Base-by-base conservation (phyloP, 805 yeast genomes). In the Teunomyces barrocoloradensis region DNA sequence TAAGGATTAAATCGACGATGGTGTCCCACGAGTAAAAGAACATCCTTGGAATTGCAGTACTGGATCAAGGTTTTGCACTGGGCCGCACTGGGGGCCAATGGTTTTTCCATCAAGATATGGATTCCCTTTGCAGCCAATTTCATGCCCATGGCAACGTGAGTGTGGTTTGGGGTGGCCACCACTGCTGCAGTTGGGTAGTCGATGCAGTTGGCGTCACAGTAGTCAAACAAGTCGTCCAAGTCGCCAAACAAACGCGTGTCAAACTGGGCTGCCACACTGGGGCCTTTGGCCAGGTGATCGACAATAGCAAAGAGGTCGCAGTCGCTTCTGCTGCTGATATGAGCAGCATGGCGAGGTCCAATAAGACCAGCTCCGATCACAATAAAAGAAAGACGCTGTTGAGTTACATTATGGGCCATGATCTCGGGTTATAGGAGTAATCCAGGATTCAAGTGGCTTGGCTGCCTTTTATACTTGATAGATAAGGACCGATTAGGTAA, bases 341-440 rank as follows among this genome's bases (percentile, higher is more conserved):
- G 75, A 25, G 59, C 57, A 10, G 73, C 73, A 51, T 70, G 75
- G 41, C 75, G 58, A 4, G 75, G 74, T 7, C 75, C 75, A 17
- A 70, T 69, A 21, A 70, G 53, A 4, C 75, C 74, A 6, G 72
- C 73, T 0, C 75, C 74, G 23, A 67, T 59, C 11, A 66, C 63
- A 15, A 67, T 55, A 34, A 66, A 52, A n/a, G 58, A 53, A 28
- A 60, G 40, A 37, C 40, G 33, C 20, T 6, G 42, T n/a, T n/a
- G 21, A 13, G 29, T 11, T 12, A 12, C 29, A 20, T 37, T n/a
- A 13, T 12, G 11, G 15, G 25, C 18, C 40, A 37, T 37, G 13
- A 20, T n/a, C 23, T 18, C 39, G n/a, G 20, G 23, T 35, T 18
- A 21, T 18, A 6, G 13, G 17, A 18, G 13, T 6, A 32, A 6